phyloP scores from a whole-genome alignment of 75 land plant genomes.

The Ceratopteris richardii region DNA sequence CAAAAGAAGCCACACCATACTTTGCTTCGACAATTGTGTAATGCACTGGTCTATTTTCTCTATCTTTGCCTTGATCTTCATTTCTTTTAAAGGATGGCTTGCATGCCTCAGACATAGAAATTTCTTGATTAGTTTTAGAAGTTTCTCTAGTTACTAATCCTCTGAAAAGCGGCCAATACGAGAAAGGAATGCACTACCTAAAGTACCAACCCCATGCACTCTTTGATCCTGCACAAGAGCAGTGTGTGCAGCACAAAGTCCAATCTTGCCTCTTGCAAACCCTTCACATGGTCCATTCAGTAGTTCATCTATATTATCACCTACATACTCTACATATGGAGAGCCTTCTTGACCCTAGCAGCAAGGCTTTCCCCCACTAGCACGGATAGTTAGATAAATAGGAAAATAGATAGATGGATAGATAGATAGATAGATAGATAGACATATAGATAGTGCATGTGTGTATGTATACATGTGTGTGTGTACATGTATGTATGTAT shows the following conservation, averaged over 20 bases:
- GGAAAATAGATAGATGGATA: too few relatives aligned
- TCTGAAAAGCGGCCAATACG: constrained; percentile 26
- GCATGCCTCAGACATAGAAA: background rate
- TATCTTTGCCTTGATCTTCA: too few relatives aligned
- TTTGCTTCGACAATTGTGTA: too few relatives aligned
- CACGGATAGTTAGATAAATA: too few relatives aligned
- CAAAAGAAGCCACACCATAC: too few relatives aligned
- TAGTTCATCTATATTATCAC: constrained; percentile 34
- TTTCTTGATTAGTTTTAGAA: background rate
- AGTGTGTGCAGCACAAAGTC: constrained; percentile 72
- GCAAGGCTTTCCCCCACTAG: constrained; percentile 88
- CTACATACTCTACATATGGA: constrained; percentile 9
- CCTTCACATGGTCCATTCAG: constrained; percentile 47
- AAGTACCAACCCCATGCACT: constrained; percentile 60
- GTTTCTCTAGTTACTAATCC: constrained; percentile 8
- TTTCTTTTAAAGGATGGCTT: too few relatives aligned
- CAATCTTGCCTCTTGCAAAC: constrained; percentile 80
- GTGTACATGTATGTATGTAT: too few relatives aligned
- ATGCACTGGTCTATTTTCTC: too few relatives aligned
- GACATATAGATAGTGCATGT: too few relatives aligned
- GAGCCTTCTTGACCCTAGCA: constrained; percentile 68
- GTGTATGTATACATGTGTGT: too few relatives aligned
- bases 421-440: too few relatives aligned
- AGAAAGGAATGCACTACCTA: constrained; percentile 15
- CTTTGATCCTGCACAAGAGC: constrained; percentile 65